Evolutionary conservation across 768 basidiomycete genomes (phyloP).

Genomic region (Vishniacozyma victoriae): DNA sequence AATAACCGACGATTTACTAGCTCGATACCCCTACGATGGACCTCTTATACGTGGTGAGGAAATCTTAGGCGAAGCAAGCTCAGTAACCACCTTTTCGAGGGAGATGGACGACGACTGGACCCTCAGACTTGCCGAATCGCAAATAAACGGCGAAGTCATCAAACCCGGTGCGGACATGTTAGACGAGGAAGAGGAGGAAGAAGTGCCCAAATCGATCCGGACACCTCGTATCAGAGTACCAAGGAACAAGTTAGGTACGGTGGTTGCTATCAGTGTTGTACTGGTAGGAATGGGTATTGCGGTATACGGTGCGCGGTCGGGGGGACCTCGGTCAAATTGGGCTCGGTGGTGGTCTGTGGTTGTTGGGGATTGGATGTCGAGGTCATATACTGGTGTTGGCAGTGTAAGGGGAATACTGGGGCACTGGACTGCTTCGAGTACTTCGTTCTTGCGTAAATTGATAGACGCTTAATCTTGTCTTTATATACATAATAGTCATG

Average conservation of each 20-base stretch:
- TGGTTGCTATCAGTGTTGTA: constrained; percentile 21
- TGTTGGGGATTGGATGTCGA: constrained; percentile 11
- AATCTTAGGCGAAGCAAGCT: constrained; percentile 40
- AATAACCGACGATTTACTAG: constrained; percentile 32
- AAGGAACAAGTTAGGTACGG: constrained; percentile 15
- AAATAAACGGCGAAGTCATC: constrained; percentile 25
- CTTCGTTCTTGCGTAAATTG: too few species aligned
- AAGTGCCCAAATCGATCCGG: background rate
- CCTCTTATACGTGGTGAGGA: constrained; percentile 31
- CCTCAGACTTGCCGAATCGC: constrained; percentile 3
- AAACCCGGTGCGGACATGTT: constrained; percentile 10
- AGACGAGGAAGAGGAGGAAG: constrained; percentile 26
- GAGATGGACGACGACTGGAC: constrained; percentile 14
- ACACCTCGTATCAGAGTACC: constrained; percentile 8
- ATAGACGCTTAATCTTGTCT: too few species aligned
- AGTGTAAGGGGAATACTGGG: too few species aligned
- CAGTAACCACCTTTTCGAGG: constrained; percentile 34
- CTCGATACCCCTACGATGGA: constrained; percentile 35
- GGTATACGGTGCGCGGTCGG: constrained; percentile 16
- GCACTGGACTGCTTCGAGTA: too few species aligned
- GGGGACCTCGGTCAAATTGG: constrained; percentile 16
- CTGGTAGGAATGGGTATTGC: constrained; percentile 29
- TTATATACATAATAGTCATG: too few species aligned
- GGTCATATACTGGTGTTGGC: too few species aligned
- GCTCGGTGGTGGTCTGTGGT: constrained; percentile 28